These are phyloP conservation scores for Canna indica DNA, from an alignment of 176 grass and related monocot species.

Conservation along the genomic window DNA sequence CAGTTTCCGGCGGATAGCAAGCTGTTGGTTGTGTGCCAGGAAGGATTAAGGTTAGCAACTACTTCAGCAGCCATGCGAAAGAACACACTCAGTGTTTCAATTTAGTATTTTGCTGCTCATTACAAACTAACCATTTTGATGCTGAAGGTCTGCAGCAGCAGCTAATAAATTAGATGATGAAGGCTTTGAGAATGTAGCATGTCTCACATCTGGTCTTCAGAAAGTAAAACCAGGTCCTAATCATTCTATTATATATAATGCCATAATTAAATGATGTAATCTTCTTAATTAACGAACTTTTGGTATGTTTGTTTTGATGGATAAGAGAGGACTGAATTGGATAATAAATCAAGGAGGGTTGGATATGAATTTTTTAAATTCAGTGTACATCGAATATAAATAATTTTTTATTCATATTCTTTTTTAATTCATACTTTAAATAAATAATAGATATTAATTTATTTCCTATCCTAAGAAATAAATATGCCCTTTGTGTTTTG, in stretches of 20 bases:
- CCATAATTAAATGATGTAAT: not conserved
- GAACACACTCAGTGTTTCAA: too few relatives aligned
- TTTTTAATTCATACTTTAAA: too few relatives aligned
- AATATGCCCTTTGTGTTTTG: too few relatives aligned
- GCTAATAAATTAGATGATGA: constrained; percentile 54
- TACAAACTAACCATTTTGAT: not conserved
- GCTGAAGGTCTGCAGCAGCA: constrained; percentile 69
- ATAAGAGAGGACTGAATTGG: too few relatives aligned
- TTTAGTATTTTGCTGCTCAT: not conserved
- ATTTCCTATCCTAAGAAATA: too few relatives aligned
- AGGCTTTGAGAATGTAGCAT: constrained; percentile 75
- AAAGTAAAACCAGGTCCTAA: constrained; percentile 65
- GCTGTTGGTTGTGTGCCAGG: constrained; percentile 77
- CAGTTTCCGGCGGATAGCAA: constrained; percentile 60
- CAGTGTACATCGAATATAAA: too few relatives aligned
- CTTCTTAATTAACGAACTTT: too few relatives aligned
- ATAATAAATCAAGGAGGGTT: too few relatives aligned
- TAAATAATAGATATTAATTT: too few relatives aligned
- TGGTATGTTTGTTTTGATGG: too few relatives aligned
- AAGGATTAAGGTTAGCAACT: constrained; percentile 69
- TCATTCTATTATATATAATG: not conserved
- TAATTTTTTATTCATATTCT: too few relatives aligned
- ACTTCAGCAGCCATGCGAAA: not conserved
- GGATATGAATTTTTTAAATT: too few relatives aligned
- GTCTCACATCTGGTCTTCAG: constrained; percentile 78